Evolutionary conservation across 2,329 filamentous ascomycete species (phyloP).

Genomic region (Paecilomyces dactylethromorphus): DNA sequence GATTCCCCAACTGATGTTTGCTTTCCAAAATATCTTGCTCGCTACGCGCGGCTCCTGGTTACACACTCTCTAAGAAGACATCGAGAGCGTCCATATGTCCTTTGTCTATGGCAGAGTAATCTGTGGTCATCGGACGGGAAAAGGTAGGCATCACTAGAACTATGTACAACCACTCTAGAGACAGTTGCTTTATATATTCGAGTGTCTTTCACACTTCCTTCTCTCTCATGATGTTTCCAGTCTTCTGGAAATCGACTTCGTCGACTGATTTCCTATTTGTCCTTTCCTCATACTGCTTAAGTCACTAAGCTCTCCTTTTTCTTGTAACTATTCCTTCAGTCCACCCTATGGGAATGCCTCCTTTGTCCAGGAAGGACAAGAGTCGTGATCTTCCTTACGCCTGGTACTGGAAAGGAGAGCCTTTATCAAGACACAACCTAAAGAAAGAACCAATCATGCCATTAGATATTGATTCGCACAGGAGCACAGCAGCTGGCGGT

Average conservation of each 20-base stretch:
- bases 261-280: background rate
- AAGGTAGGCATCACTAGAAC: background rate
- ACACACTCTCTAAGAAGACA: background rate
- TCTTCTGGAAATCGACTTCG: background rate
- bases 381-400: constrained; percentile 11
- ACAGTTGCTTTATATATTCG: background rate
- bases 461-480: background rate
- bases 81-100: background rate
- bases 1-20: background rate
- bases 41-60: background rate
- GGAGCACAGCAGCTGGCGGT: background rate
- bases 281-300: background rate
- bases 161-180: background rate
- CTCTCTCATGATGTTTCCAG: background rate
- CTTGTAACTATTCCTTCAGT: background rate
- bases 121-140: background rate
- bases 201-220: background rate
- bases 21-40: background rate
- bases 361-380: background rate
- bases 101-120: background rate
- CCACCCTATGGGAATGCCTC: background rate
- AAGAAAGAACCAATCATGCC: constrained; percentile 10
- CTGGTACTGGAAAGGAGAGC: constrained; percentile 18
- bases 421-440: constrained; percentile 9
- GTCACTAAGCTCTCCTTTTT: background rate